A percentile compares a stretch with the other conserved stretches of the same genome.
Conservation (phyloP, 2,329 filamentous ascomycete species). For the Colletotrichum musicola region DNA sequence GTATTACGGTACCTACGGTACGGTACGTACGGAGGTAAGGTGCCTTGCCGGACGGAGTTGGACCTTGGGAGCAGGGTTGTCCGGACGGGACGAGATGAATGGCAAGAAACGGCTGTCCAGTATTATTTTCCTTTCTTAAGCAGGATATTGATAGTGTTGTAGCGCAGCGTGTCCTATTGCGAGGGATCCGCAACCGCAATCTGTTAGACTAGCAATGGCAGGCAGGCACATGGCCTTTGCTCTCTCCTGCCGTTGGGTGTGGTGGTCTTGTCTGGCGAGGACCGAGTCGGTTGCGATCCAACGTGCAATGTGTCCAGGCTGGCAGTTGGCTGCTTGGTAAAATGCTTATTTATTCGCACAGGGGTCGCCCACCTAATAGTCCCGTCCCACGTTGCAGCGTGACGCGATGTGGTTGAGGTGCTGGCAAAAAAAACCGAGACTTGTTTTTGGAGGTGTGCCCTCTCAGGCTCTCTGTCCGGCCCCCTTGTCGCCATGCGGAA, state of each 20-base stretch:
- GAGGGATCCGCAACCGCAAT: constrained; percentile 33
- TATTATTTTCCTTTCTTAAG: neutral
- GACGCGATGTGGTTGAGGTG: constrained; percentile 26
- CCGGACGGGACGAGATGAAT: constrained; percentile 21
- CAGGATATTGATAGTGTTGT: too few relatives aligned
- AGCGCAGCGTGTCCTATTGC: constrained; percentile 10
- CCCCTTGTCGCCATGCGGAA: constrained; percentile 20
- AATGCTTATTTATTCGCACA: constrained; percentile 18
- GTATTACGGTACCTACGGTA: neutral
- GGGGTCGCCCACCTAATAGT: constrained; percentile 19
- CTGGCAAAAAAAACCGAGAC: constrained; percentile 13
- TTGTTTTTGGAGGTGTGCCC: constrained; percentile 16
- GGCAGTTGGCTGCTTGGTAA: constrained; percentile 10
- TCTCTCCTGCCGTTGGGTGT: constrained; percentile 11
- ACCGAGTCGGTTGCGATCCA: too few relatives aligned
- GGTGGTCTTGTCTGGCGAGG: constrained; percentile 18
- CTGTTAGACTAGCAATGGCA: constrained; percentile 11
- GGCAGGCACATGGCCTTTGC: constrained; percentile 33
- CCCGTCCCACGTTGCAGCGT: constrained; percentile 28
- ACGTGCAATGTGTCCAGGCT: constrained; percentile 9
- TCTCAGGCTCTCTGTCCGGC: constrained; percentile 7
- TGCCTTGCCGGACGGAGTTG: neutral
- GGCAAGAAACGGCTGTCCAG: neutral
- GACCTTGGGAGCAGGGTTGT: constrained; percentile 6
- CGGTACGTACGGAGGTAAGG: neutral